phyloP scores from a whole-genome alignment of 2,329 filamentous ascomycete genomes.

The Cladorrhinum sp. region DNA sequence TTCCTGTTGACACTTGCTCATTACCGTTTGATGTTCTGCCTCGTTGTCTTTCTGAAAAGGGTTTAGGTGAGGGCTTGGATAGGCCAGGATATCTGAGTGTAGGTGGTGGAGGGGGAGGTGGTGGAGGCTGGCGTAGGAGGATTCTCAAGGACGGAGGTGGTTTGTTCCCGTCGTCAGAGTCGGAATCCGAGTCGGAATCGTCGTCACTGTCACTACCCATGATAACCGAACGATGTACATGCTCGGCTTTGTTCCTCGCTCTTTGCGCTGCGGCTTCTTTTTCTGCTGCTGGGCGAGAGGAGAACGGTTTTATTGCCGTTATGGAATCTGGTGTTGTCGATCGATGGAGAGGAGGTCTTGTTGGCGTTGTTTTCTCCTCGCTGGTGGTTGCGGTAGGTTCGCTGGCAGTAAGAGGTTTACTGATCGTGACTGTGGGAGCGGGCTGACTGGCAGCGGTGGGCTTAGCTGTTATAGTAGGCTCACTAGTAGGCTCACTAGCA shows the following conservation, averaged over 20 bases:
- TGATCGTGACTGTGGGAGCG: too few species aligned
- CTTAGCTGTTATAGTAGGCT: background rate
- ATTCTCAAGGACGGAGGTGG: background rate
- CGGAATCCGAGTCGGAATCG: background rate
- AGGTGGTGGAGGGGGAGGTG: background rate
- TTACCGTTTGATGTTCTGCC: background rate
- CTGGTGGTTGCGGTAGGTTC: too few species aligned
- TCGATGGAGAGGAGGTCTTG: background rate
- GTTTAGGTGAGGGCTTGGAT: background rate
- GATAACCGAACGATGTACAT: conserved; percentile 1
- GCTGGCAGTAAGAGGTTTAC: too few species aligned
- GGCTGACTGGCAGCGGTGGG: too few species aligned
- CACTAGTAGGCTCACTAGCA: too few species aligned
- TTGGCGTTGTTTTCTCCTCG: background rate
- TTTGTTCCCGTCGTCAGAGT: background rate
- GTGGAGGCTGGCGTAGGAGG: background rate
- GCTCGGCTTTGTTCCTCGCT: background rate
- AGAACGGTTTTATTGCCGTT: background rate
- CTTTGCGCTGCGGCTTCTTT: conserved; percentile 6
- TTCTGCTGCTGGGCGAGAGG: background rate
- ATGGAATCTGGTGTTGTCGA: background rate
- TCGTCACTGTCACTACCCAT: background rate
- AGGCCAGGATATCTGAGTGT: background rate
- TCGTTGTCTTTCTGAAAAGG: background rate
- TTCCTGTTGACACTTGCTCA: background rate